A percentile compares a stretch with the other conserved stretches of the same genome.
Evolutionary conservation across 2,329 filamentous ascomycete genomes (phyloP).

Genomic region (Trichophyton verrucosum): DNA sequence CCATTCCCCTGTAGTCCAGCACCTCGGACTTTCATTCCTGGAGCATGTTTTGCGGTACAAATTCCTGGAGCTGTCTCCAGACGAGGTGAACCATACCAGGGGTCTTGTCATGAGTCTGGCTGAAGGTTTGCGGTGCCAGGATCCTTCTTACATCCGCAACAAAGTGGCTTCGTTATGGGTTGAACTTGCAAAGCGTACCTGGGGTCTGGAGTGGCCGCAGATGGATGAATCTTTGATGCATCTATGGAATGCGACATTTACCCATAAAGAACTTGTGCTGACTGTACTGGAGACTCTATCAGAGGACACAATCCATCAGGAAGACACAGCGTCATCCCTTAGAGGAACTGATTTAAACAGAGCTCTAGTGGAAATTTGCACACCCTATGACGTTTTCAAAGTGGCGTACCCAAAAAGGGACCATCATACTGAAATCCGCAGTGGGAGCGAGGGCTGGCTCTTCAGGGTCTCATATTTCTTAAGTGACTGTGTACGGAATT

Average conservation of each 20-base stretch:
- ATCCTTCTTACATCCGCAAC: constrained; percentile 76
- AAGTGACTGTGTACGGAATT: constrained; percentile 55
- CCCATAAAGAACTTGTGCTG: constrained; percentile 76
- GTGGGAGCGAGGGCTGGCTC: constrained; percentile 77
- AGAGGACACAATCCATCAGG: constrained; percentile 84
- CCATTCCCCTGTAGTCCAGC: constrained; percentile 71
- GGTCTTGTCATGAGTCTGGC: constrained; percentile 70
- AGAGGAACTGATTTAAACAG: constrained; percentile 75
- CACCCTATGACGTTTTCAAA: constrained; percentile 59
- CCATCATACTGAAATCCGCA: constrained; percentile 51
- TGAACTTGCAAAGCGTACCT: constrained; percentile 82
- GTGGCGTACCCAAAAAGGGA: constrained; percentile 67
- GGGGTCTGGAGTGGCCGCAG: constrained; percentile 85
- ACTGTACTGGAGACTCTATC: constrained; percentile 82
- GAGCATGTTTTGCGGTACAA: constrained; percentile 80
- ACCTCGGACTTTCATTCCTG: constrained; percentile 85
- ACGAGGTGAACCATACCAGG: constrained; percentile 57
- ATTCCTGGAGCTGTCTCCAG: constrained; percentile 59
- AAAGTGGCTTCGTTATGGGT: constrained; percentile 93
- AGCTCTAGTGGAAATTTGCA: constrained; percentile 87
- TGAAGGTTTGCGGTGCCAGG: constrained; percentile 54
- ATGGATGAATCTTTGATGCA: constrained; percentile 78
- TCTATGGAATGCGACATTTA: constrained; percentile 55
- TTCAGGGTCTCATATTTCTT: constrained; percentile 63
- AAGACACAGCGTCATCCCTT: constrained; percentile 73